A percentile compares a stretch with the other conserved stretches of the same genome.
Evolutionary conservation across 352 stramenopile species (phyloP).

Genomic region (Pythium pectinolyticum): DNA sequence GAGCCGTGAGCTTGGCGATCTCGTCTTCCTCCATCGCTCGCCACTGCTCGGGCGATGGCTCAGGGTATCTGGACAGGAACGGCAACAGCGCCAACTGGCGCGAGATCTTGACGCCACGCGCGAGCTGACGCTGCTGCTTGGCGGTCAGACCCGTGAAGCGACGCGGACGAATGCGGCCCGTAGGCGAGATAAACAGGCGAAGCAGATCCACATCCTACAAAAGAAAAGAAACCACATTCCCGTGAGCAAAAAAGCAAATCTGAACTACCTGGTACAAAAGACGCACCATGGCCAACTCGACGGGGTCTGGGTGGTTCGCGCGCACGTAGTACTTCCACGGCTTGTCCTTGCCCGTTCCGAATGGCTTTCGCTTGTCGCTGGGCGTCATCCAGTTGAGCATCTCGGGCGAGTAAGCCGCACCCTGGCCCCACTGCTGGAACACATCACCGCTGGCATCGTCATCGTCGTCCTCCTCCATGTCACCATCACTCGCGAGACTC

Average conservation of each 20-base stretch:
- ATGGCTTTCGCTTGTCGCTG: slow-evolving; percentile 55
- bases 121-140: slow-evolving; percentile 83
- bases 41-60: slow-evolving; percentile 81
- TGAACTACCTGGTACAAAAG: not conserved
- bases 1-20: slow-evolving; percentile 54
- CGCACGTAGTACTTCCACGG: slow-evolving; percentile 80
- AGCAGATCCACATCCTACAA: slow-evolving; percentile 69
- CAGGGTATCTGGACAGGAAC: slow-evolving; percentile 77
- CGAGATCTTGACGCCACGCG: slow-evolving; percentile 75
- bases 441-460: slow-evolving; percentile 36
- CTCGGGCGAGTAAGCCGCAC: slow-evolving; percentile 63
- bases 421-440: slow-evolving; percentile 54
- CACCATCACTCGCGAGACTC: slow-evolving; percentile 48
- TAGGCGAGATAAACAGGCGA: slow-evolving; percentile 81
- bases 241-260: not conserved
- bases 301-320: slow-evolving; percentile 69
- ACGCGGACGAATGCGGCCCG: slow-evolving; percentile 76
- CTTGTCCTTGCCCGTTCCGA: slow-evolving; percentile 58
- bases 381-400: slow-evolving; percentile 88
- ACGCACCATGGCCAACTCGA: slow-evolving; percentile 69
- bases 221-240: not conserved
- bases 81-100: slow-evolving; percentile 74
- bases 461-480: slow-evolving; percentile 36
- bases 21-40: slow-evolving; percentile 79
- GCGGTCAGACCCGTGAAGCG: slow-evolving; percentile 79